A percentile compares a stretch with the other conserved stretches of the same genome.
Conservation (phyloP, 202 grass and related monocot species). For the Schoenoplectus tabernaemontani region DNA sequence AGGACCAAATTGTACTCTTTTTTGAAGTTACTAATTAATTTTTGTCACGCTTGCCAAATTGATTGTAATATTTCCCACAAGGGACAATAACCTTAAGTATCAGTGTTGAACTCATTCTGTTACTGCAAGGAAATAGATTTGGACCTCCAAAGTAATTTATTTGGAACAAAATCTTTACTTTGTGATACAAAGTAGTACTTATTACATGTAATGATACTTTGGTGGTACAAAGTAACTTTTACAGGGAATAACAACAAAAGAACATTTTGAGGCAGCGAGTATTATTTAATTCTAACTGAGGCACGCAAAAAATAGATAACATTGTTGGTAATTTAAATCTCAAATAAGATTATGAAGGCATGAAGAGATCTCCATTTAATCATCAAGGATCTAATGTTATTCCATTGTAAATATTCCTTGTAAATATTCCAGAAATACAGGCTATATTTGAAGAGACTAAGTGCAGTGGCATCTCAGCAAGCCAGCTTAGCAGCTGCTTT, state of each 20-base stretch:
- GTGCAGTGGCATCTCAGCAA: slow-evolving; percentile 69
- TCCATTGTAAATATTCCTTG: neutral
- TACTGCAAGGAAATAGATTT: neutral
- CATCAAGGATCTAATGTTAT: neutral
- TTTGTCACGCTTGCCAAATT: neutral
- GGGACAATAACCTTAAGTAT: neutral
- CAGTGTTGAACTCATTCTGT: neutral
- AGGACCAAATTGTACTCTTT: neutral
- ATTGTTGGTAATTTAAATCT: neutral
- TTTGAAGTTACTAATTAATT: neutral
- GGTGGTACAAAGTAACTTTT: neutral
- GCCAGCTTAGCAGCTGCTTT: slow-evolving; percentile 77
- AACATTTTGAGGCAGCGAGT: neutral
- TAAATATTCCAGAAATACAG: slow-evolving; percentile 74
- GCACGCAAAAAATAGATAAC: neutral
- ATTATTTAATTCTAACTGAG: neutral
- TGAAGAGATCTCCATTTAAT: neutral
- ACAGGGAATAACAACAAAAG: neutral
- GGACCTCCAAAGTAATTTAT: neutral
- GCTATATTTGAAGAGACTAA: slow-evolving; percentile 82
- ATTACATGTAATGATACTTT: no score
- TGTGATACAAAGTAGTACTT: neutral
- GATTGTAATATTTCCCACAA: neutral
- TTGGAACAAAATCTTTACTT: neutral
- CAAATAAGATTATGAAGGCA: neutral